phyloP scores from a whole-genome alignment of 306 rosid genomes.

The Lathyrus oleraceus region DNA sequence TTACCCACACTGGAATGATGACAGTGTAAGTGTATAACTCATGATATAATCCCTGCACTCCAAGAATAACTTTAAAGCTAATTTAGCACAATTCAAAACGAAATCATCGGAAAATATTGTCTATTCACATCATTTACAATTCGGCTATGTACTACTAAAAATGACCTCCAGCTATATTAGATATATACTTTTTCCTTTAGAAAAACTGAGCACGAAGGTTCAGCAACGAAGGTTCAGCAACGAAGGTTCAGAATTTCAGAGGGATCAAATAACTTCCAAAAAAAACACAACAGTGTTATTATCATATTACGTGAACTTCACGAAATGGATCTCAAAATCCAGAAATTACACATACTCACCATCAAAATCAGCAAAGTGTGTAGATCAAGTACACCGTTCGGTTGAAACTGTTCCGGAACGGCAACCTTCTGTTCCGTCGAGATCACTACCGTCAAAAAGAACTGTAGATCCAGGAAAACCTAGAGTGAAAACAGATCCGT shows the following conservation, averaged over 20 bases:
- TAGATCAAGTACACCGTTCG: neutral
- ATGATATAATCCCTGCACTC: conserved; percentile 7
- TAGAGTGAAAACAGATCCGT: too few relatives aligned
- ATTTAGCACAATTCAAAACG: neutral
- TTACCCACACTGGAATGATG: neutral
- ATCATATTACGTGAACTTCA: neutral
- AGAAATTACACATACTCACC: neutral
- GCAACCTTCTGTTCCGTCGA: neutral
- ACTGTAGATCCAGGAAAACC: too few relatives aligned
- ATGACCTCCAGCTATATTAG: neutral
- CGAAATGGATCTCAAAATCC: neutral
- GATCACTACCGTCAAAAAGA: too few relatives aligned
- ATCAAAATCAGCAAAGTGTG: neutral
- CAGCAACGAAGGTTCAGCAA: neutral
- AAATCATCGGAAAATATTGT: neutral
- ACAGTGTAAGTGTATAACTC: neutral
- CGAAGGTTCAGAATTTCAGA: neutral
- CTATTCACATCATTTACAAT: neutral
- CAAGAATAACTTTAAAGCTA: neutral
- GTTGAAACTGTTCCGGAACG: neutral
- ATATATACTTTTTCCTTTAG: too few relatives aligned
- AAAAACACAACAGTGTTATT: neutral
- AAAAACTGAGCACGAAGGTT: neutral
- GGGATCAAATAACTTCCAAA: neutral
- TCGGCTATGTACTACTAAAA: too few relatives aligned